Evolutionary conservation across 768 basidiomycete species (phyloP).

Genomic region (Dioszegia crocea): DNA sequence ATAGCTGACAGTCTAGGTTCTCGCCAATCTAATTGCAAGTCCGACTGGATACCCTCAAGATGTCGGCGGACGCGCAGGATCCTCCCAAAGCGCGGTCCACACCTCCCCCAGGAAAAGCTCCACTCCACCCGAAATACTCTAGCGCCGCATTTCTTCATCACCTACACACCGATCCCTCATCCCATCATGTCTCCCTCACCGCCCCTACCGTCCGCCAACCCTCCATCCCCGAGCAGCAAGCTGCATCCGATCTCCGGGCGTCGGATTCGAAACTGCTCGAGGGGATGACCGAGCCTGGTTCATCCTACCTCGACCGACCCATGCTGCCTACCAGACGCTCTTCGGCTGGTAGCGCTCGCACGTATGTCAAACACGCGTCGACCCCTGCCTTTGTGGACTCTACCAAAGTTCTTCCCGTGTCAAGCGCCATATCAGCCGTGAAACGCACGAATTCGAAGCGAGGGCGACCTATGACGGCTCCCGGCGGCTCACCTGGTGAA

Average conservation of each 20-base stretch:
- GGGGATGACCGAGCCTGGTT: background rate
- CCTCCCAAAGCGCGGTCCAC: no score
- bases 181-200: conserved; percentile 45
- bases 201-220: conserved; percentile 5
- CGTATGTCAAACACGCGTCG: background rate
- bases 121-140: conserved; percentile 12
- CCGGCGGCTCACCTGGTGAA: conserved; percentile 9
- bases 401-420: background rate
- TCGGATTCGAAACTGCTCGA: background rate
- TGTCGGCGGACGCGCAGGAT: no score
- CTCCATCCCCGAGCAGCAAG: background rate
- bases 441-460: conserved; percentile 15
- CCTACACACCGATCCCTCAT: conserved; percentile 44
- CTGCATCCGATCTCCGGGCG: background rate
- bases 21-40: no score
- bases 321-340: conserved; percentile 2
- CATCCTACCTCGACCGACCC: background rate
- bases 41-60: no score
- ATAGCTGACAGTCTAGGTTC: no score
- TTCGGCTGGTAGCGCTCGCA: background rate
- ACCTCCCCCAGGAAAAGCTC: background rate
- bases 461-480: conserved; percentile 35
- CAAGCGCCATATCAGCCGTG: conserved; percentile 1
- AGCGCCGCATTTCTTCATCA: conserved; percentile 46
- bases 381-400: background rate